Base-by-base conservation (phyloP, 2,329 filamentous ascomycete species). In the Helotiales sp. region DNA sequence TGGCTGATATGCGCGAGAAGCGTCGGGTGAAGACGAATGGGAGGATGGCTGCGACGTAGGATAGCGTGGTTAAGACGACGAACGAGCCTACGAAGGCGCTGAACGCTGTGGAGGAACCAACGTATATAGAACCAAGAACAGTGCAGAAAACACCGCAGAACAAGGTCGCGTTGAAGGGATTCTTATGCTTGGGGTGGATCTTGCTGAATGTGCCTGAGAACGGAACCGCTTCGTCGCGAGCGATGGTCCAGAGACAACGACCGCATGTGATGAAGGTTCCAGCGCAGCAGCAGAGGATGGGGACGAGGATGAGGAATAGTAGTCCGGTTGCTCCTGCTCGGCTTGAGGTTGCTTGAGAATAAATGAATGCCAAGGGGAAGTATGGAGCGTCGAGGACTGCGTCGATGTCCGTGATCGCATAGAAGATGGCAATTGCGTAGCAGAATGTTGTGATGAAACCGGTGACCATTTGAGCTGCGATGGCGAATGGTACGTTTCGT, bases 291-390 rank as follows among this genome's bases (percentile, higher is more conserved):
- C 82, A 80, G 65, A 86, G 79, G 0, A 83, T 83, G 1, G 85
- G 82, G 0, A 88, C 75, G 69, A 86, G 82, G 30, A 86, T 81
- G 1, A 91, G 80, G 34, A 85, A 76, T 0, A 87, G 79, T 2
- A 88, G 76, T 0, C 83, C 85, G 0, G 84, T 80, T 0, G 86
- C 83, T 0, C 85, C 86, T 0, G 79, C 80, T 0, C 78, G 79
- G 0, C 82, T 84, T 0, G 83, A 82, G 0, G 86, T 87, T 0
- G 85, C 86, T 76, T 89, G 86, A 28, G 76, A 81, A 76, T 91
- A 92, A 66, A 92, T 88, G 61, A 89, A 86, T 6, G 88, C 86
- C 13, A 91, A 85, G 0, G 90, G 90, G 71, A 88, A 90, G 34
- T 83, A 83, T 64, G 80, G 79, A 20, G 82, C 79, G 7, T 79